phyloP scores from a whole-genome alignment of 352 stramenopile species.

The Lagenidium giganteum region DNA sequence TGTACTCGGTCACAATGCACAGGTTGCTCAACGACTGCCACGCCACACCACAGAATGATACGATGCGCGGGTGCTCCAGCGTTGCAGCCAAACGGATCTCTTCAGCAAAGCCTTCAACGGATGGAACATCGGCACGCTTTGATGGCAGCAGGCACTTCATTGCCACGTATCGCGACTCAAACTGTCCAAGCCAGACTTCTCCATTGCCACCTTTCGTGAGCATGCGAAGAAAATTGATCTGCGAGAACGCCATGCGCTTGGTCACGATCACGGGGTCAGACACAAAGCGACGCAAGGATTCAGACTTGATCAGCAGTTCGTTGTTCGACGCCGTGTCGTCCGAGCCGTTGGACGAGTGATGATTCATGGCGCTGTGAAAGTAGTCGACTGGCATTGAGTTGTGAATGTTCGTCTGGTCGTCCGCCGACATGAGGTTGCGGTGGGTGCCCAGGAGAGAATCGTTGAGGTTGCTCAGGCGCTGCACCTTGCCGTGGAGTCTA shows the following conservation, averaged over 20 bases:
- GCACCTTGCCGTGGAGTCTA: no score
- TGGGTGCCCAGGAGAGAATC: constrained; percentile 11
- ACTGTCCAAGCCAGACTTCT: constrained; percentile 79
- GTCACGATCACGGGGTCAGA: constrained; percentile 63
- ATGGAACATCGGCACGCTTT: constrained; percentile 49
- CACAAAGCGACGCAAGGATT: constrained; percentile 52
- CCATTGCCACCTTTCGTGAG: constrained; percentile 75
- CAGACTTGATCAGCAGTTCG: constrained; percentile 51
- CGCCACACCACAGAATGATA: constrained; percentile 73
- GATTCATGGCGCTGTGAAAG: constrained; percentile 6
- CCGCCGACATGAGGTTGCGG: constrained; percentile 10
- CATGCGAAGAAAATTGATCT: constrained; percentile 66
- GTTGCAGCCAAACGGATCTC: constrained; percentile 78
- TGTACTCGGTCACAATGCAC: constrained; percentile 76
- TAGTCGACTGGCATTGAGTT: not conserved
- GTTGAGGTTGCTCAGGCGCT: constrained; percentile 31
- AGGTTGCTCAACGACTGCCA: constrained; percentile 76
- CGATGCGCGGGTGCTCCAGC: constrained; percentile 76
- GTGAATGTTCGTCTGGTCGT: no score
- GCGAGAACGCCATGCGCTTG: constrained; percentile 67
- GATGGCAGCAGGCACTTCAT: constrained; percentile 73
- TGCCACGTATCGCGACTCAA: constrained; percentile 65
- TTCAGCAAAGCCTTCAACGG: constrained; percentile 73
- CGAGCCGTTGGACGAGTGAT: constrained; percentile 19
- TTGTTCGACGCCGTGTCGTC: constrained; percentile 58